phyloP scores from a whole-genome alignment of 2,329 filamentous ascomycete species.

The Hypoxylon sp. region DNA sequence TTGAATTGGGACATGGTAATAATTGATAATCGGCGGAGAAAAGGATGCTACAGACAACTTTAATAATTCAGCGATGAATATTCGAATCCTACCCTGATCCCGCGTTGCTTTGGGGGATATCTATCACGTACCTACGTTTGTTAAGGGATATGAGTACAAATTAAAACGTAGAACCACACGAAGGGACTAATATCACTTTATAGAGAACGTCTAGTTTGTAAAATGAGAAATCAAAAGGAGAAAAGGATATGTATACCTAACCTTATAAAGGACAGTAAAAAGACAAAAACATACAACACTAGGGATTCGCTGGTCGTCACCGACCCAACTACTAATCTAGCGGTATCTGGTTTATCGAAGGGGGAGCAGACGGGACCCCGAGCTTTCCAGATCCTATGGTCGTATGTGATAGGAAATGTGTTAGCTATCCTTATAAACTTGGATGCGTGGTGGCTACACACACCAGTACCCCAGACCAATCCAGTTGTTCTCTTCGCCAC shows the following conservation, averaged over 20 bases:
- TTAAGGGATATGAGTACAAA: neutral
- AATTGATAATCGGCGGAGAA: neutral
- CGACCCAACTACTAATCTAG: constrained; percentile 3
- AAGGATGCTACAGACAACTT: neutral
- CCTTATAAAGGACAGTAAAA: neutral
- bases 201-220: neutral
- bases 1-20: neutral
- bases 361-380: constrained; percentile 4
- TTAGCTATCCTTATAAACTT: neutral
- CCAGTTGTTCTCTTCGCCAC: neutral
- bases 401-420: neutral
- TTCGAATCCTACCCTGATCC: neutral
- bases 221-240: neutral
- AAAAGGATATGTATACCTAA: neutral
- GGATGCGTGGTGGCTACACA: neutral
- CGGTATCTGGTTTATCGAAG: neutral
- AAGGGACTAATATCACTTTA: neutral
- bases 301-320: constrained; percentile 3
- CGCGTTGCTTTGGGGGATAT: neutral
- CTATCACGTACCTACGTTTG: neutral
- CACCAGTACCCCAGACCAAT: neutral
- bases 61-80: neutral
- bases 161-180: neutral
- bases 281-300: constrained; percentile 3
- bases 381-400: constrained; percentile 6